phyloP scores from a whole-genome alignment of 768 basidiomycete species.

The Tylopilus plumbeoviolaceoides region DNA sequence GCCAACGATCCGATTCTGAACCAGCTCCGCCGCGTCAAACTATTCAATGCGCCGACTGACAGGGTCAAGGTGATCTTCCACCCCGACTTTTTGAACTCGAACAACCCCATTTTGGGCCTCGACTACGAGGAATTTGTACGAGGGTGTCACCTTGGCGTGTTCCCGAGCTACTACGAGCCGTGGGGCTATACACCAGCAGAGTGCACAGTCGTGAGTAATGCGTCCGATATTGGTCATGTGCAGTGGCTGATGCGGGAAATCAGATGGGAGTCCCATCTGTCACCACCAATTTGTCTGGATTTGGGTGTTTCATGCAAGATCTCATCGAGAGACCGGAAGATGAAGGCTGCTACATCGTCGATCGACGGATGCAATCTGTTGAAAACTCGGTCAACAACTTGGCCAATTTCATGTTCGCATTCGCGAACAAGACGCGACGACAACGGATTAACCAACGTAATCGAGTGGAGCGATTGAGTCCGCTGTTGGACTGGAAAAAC shows the following conservation, averaged over 20 bases:
- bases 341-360: constrained; percentile 96
- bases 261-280: constrained; percentile 98
- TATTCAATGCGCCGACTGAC: constrained; percentile 87
- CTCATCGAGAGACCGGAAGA: constrained; percentile 92
- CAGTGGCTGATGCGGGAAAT: constrained; percentile 9
- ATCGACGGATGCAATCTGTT: constrained; percentile 82
- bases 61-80: constrained; percentile 98
- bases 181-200: constrained; percentile 98
- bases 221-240: not conserved
- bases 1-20: constrained; percentile 88
- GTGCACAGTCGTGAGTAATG: constrained; percentile 82
- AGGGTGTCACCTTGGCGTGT: constrained; percentile 97
- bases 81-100: constrained; percentile 96
- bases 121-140: constrained; percentile 99
- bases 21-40: constrained; percentile 88
- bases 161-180: constrained; percentile 96
- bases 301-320: constrained; percentile 98
- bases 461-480: constrained; percentile 90
- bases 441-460: constrained; percentile 99
- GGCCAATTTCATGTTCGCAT: constrained; percentile 67
- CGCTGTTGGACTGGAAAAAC: constrained; percentile 97
- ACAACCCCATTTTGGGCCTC: constrained; percentile 94
- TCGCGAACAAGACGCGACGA: constrained; percentile 80
- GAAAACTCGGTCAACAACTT: constrained; percentile 91
- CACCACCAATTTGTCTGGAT: constrained; percentile 97